These are phyloP conservation scores for Penicillium sp. DNA, from an alignment of 2,329 filamentous ascomycete species.

Conservation along the genomic window DNA sequence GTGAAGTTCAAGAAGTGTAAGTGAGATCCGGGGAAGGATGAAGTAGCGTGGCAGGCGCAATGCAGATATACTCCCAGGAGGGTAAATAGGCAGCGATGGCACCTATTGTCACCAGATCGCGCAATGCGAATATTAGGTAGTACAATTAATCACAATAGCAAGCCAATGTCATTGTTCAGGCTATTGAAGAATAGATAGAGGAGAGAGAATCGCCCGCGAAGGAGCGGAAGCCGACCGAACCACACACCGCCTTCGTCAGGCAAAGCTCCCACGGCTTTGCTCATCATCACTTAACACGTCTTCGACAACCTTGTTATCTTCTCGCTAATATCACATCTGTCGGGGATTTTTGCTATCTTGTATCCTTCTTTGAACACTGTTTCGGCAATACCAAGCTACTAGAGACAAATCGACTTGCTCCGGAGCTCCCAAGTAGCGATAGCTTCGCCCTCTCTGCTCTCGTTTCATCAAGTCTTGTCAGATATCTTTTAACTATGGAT, in stretches of 20 bases:
- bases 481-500: slow-evolving; percentile 63
- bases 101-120: slow-evolving; percentile 10
- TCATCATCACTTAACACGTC: slow-evolving; percentile 5
- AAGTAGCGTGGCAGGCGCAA: slow-evolving; percentile 3
- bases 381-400: neutral
- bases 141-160: slow-evolving; percentile 9
- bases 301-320: slow-evolving; percentile 7
- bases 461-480: slow-evolving; percentile 14
- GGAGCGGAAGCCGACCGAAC: slow-evolving; percentile 18
- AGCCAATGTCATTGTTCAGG: slow-evolving; percentile 16
- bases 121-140: slow-evolving; percentile 1
- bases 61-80: slow-evolving; percentile 3
- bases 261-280: slow-evolving; percentile 8
- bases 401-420: slow-evolving; percentile 10
- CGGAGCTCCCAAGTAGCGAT: slow-evolving; percentile 30
- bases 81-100: slow-evolving; percentile 2
- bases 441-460: slow-evolving; percentile 23
- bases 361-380: neutral
- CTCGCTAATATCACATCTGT: slow-evolving; percentile 3
- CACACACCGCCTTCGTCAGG: slow-evolving; percentile 35
- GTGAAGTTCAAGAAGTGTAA: slow-evolving; percentile 1
- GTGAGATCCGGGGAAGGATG: slow-evolving; percentile 14
- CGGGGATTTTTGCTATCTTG: neutral
- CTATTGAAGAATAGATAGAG: slow-evolving; percentile 19
- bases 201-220: slow-evolving; percentile 25